These are phyloP conservation scores for Sporothrix inflata DNA, from an alignment of 2,329 filamentous ascomycete genomes.

Conservation along the genomic window DNA sequence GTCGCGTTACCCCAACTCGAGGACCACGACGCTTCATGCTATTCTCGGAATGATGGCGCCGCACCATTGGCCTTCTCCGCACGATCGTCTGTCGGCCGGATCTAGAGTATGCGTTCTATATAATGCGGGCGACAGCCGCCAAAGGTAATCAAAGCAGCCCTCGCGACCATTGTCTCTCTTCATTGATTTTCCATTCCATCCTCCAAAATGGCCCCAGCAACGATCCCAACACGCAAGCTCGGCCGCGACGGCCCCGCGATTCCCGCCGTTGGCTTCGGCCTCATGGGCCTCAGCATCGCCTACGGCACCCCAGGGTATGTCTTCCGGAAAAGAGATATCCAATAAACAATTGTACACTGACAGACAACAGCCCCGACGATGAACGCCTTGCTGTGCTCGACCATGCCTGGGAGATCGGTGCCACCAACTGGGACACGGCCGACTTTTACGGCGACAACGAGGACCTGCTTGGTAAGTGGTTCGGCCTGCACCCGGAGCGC, in stretches of 20 bases:
- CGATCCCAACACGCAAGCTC: constrained; percentile 47
- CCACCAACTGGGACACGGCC: constrained; percentile 56
- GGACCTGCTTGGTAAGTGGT: constrained; percentile 55
- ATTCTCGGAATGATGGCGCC: constrained; percentile 16
- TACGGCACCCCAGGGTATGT: constrained; percentile 41
- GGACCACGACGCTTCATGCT: not conserved
- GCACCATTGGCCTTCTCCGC: not conserved
- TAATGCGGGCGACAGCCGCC: not conserved
- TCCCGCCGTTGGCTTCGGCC: constrained; percentile 55
- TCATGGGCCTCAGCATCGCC: constrained; percentile 52
- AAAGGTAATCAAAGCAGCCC: not conserved
- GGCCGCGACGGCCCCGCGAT: constrained; percentile 57
- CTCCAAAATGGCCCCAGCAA: constrained; percentile 29
- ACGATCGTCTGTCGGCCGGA: not conserved
- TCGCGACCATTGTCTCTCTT: no score
- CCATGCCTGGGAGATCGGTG: constrained; percentile 51
- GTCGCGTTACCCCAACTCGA: not conserved
- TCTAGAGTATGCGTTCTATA: not conserved
- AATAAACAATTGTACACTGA: not conserved
- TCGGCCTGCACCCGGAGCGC: constrained; percentile 52
- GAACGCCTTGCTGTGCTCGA: constrained; percentile 51
- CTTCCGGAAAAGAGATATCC: not conserved
- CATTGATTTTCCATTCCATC: no score
- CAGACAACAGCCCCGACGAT: constrained; percentile 40
- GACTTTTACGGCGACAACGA: constrained; percentile 54